Conservation (phyloP, 148 eudicot species). For the Nyssa sinensis region DNA sequence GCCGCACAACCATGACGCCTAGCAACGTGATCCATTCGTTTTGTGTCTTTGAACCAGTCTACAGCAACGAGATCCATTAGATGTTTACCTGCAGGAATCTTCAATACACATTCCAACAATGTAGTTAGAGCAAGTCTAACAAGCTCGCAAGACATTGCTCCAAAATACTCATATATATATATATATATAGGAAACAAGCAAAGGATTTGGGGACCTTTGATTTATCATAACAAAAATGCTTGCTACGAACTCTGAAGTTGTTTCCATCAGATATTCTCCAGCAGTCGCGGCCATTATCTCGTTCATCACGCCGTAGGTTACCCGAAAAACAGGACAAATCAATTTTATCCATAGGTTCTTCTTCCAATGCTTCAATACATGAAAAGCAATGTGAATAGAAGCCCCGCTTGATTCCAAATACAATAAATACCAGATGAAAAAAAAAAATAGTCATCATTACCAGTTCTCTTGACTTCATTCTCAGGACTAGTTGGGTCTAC, state of each 20-base stretch:
- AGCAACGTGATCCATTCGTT: constrained; percentile 92
- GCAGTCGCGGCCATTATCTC: constrained; percentile 79
- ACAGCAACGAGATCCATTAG: constrained; percentile 93
- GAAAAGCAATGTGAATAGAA: constrained; percentile 24
- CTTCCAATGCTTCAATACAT: constrained; percentile 56
- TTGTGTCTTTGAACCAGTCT: constrained; percentile 90
- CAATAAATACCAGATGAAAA: neutral
- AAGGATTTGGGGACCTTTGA: constrained; percentile 47
- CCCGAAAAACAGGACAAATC: constrained; percentile 86
- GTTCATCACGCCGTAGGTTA: constrained; percentile 64
- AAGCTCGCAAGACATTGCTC: neutral
- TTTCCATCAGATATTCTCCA: constrained; percentile 89
- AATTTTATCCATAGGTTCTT: constrained; percentile 53
- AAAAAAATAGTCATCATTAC: constrained; percentile 19
- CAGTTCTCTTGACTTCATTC: constrained; percentile 50
- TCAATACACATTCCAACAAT: constrained; percentile 22
- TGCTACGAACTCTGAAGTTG: constrained; percentile 92
- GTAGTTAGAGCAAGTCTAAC: constrained; percentile 15
- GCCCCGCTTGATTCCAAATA: constrained; percentile 13
- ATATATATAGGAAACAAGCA: constrained; percentile 7
- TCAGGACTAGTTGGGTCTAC: constrained; percentile 37
- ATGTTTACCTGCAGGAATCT: constrained; percentile 80
- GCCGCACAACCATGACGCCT: constrained; percentile 91
- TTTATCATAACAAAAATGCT: constrained; percentile 63
- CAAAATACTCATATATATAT: neutral